These are phyloP conservation scores for Malus hybrid DNA, from an alignment of 331 rosid species.

Conservation along the genomic window DNA sequence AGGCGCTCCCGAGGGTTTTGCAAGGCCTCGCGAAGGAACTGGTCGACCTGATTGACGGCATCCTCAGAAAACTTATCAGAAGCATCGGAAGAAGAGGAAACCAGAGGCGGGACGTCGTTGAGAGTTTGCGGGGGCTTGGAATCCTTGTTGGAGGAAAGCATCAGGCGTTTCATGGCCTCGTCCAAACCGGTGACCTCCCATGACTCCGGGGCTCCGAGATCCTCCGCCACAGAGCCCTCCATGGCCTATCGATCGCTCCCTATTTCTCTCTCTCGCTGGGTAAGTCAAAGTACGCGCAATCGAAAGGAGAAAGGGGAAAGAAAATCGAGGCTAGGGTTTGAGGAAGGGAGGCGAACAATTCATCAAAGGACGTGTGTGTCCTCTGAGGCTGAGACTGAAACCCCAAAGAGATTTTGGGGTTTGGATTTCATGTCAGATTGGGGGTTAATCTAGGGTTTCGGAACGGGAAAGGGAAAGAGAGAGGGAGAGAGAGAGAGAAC, in stretches of 20 bases:
- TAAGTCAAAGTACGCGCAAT: neutral
- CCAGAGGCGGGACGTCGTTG: constrained; percentile 18
- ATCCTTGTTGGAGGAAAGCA: constrained; percentile 47
- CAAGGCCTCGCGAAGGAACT: constrained; percentile 89
- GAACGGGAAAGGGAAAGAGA: neutral
- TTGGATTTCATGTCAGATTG: constrained; percentile 42
- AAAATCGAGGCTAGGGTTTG: constrained; percentile 21
- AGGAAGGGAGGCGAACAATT: constrained; percentile 9
- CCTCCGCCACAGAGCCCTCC: constrained; percentile 91
- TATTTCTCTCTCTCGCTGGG: neutral
- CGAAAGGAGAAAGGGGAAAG: neutral
- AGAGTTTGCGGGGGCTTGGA: constrained; percentile 14
- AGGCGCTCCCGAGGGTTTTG: constrained; percentile 95
- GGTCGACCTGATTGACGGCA: constrained; percentile 62
- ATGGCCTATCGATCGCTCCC: constrained; percentile 23
- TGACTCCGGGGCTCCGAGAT: constrained; percentile 91
- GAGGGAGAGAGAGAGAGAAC: no score
- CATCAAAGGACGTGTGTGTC: constrained; percentile 26
- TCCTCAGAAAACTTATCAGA: constrained; percentile 49
- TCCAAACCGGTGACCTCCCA: constrained; percentile 95
- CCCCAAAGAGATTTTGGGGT: constrained; percentile 15
- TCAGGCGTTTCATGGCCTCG: constrained; percentile 67
- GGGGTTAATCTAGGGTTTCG: constrained; percentile 24
- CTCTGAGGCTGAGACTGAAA: constrained; percentile 11
- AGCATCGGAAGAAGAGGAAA: constrained; percentile 17